phyloP scores from a whole-genome alignment of 345 rosid genomes.

The Eucalyptus regnans region DNA sequence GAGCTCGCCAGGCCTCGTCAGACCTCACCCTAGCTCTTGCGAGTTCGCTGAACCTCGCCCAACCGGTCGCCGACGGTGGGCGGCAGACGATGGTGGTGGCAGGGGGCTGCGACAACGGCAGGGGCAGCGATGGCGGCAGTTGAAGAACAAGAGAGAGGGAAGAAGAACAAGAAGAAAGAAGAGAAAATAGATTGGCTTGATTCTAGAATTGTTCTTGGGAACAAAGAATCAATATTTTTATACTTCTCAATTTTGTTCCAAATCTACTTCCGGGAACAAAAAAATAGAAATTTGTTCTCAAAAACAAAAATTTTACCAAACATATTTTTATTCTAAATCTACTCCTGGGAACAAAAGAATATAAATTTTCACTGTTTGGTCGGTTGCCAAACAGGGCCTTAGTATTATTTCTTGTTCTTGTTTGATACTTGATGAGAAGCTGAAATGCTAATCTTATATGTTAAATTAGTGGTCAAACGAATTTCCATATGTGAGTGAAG shows the following conservation, averaged over 20 bases:
- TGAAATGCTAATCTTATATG: background rate
- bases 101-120: rapidly evolving
- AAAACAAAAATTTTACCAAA: no score
- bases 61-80: rapidly evolving
- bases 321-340: no score
- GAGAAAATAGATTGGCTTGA: no score
- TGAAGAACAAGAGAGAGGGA: no score
- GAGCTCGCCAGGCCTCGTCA: rapidly evolving
- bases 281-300: rapidly evolving
- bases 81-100: rapidly evolving
- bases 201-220: no score
- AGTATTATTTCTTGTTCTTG: background rate
- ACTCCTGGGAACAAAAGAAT: rapidly evolving
- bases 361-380: no score
- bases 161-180: no score
- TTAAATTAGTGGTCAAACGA: background rate
- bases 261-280: rapidly evolving
- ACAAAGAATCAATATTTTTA: no score
- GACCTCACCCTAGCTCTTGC: rapidly evolving
- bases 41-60: rapidly evolving
- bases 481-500: no score
- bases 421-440: no score
- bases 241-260: no score
- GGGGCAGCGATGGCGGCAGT: rapidly evolving
- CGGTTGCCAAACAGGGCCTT: no score